Conservation (phyloP, 1,284 basidiomycete genomes). For the Pseudozyma hubeiensis region DNA sequence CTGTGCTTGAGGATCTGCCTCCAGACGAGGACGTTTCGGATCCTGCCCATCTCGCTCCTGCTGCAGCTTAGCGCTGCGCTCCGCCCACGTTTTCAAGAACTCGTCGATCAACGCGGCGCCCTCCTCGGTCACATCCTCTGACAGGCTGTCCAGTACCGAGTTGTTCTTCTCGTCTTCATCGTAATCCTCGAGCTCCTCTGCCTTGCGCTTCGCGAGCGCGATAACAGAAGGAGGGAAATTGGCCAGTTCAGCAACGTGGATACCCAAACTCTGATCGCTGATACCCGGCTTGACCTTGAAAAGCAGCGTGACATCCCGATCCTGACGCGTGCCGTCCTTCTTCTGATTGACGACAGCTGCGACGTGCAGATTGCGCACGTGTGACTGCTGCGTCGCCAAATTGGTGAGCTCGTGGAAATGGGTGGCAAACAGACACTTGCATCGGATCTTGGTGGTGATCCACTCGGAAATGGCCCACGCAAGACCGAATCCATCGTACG, state of each 20-base stretch:
- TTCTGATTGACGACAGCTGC: conserved; percentile 84
- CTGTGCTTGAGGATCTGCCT: conserved; percentile 73
- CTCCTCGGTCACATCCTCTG: conserved; percentile 76
- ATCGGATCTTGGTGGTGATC: conserved; percentile 88
- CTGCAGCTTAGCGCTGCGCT: conserved; percentile 13
- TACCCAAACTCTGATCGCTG: conserved; percentile 95
- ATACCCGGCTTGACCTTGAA: conserved; percentile 84
- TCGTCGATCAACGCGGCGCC: conserved; percentile 85
- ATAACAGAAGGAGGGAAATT: conserved; percentile 95
- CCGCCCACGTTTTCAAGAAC: conserved; percentile 81
- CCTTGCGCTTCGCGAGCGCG: conserved; percentile 92
- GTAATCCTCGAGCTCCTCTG: conserved; percentile 95
- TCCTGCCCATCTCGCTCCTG: not conserved
- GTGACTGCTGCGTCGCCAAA: conserved; percentile 83
- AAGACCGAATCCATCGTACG: conserved; percentile 97
- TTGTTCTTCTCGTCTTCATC: conserved; percentile 68
- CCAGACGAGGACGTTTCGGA: not conserved
- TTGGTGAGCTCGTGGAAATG: conserved; percentile 98
- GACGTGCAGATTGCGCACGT: conserved; percentile 95
- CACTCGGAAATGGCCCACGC: conserved; percentile 99
- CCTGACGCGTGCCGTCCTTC: conserved; percentile 72
- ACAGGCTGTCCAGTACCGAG: conserved; percentile 37
- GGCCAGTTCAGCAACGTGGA: conserved; percentile 95
- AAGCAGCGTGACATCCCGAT: conserved; percentile 78
- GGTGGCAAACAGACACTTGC: conserved; percentile 85